Conservation (phyloP, 2,329 filamentous ascomycete species). For the Fusarium cyanostomum region DNA sequence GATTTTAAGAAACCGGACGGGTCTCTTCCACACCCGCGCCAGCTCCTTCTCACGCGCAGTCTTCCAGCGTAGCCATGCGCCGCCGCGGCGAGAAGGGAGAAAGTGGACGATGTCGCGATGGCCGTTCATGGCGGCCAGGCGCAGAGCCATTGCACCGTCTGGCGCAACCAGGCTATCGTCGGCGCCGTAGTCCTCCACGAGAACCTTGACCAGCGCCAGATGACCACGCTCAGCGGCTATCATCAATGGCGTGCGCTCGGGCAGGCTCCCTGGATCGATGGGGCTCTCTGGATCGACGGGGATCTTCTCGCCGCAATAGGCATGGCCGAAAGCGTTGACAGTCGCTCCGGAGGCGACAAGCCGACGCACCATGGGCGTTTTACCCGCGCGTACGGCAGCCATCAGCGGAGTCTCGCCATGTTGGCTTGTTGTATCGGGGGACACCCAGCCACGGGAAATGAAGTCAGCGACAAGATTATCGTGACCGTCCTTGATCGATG, state of each 20-base stretch:
- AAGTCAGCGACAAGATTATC: conserved; percentile 45
- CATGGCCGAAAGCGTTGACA: conserved; percentile 43
- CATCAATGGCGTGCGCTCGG: conserved; percentile 55
- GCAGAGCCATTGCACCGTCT: conserved; percentile 56
- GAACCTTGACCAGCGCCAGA: conserved; percentile 52
- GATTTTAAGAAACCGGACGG: conserved; percentile 39
- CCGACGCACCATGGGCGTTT: conserved; percentile 46
- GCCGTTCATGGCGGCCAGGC: conserved; percentile 53
- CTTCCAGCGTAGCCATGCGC: conserved; percentile 51
- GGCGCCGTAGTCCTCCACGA: conserved; percentile 53
- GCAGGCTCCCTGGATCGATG: conserved; percentile 23
- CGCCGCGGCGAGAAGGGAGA: conserved; percentile 52
- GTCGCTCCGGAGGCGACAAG: conserved; percentile 50
- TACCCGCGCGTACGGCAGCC: conserved; percentile 46
- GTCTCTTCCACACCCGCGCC: conserved; percentile 32
- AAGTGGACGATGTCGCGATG: conserved; percentile 56
- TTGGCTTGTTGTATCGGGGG: conserved; percentile 48
- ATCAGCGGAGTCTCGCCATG: conserved; percentile 49
- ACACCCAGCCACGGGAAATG: conserved; percentile 49
- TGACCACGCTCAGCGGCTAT: conserved; percentile 53
- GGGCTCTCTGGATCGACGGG: neutral
- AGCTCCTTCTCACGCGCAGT: conserved; percentile 46
- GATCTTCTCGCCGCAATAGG: neutral
- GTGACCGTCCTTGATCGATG: conserved; percentile 40
- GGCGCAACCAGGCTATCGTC: conserved; percentile 56